These are phyloP conservation scores for Backusella tarrabulga DNA, from an alignment of 192 early-diverging fungal species.

Conservation along the genomic window DNA sequence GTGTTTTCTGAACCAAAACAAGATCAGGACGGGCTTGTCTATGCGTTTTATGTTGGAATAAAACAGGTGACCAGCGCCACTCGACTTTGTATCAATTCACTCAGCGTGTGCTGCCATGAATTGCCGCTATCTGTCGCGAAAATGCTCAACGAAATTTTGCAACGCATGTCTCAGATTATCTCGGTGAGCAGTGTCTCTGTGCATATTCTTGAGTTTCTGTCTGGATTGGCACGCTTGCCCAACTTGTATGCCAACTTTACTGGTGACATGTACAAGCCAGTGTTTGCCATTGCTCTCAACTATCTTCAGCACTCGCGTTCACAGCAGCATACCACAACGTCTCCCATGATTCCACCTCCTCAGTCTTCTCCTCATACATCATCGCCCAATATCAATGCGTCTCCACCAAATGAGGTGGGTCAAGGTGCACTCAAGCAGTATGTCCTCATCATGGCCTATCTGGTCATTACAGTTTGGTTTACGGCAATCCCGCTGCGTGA, in stretches of 20 bases:
- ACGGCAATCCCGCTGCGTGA: slow-evolving; percentile 73
- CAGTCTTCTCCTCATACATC: slow-evolving; percentile 21
- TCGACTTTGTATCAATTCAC: slow-evolving; percentile 77
- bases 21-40: slow-evolving; percentile 71
- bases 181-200: slow-evolving; percentile 75
- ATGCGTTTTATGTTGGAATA: slow-evolving; percentile 74
- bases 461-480: slow-evolving; percentile 90
- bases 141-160: slow-evolving; percentile 64
- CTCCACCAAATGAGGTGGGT: slow-evolving; percentile 17
- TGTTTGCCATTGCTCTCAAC: slow-evolving; percentile 90
- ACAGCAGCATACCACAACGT: slow-evolving; percentile 24
- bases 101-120: slow-evolving; percentile 79
- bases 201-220: slow-evolving; percentile 90
- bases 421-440: slow-evolving; percentile 70
- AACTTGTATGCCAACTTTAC: slow-evolving; percentile 79
- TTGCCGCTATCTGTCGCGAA: slow-evolving; percentile 77
- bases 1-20: slow-evolving; percentile 54
- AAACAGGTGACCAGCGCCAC: slow-evolving; percentile 65
- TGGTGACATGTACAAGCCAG: slow-evolving; percentile 73
- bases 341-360: background rate
- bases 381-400: slow-evolving; percentile 6
- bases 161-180: slow-evolving; percentile 80
- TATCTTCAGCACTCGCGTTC: slow-evolving; percentile 71
- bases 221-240: slow-evolving; percentile 79
- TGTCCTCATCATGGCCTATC: slow-evolving; percentile 89